Percentiles rank a stretch among this genome's conserved stretches.
These are phyloP conservation scores for Silybum marianum DNA, from an alignment of 129 eudicot genomes.

Conservation along the genomic window DNA sequence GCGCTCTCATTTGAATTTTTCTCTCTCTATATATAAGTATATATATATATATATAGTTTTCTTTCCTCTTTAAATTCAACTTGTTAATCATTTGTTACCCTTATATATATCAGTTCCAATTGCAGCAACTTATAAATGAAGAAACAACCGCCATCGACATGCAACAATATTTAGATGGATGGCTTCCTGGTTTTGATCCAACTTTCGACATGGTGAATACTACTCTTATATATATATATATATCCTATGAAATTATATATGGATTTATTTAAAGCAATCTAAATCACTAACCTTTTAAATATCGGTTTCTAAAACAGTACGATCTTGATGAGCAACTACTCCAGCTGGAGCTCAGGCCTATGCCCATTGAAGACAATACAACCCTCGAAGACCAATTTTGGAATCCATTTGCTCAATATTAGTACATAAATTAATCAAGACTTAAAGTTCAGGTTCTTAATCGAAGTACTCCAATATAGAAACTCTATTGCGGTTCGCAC, in stretches of 20 bases:
- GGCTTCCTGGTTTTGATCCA: background rate
- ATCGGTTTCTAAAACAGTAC: background rate
- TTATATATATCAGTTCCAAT: background rate
- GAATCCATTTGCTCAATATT: constrained; percentile 12
- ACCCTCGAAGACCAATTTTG: background rate
- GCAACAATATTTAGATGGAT: background rate
- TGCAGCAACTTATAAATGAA: constrained; percentile 7
- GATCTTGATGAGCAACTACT: constrained; percentile 16
- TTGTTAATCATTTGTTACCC: background rate
- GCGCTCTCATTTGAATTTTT: no score
- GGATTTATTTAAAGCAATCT: background rate
- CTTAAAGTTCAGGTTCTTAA: background rate
- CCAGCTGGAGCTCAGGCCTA: constrained; percentile 18
- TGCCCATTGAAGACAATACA: background rate
- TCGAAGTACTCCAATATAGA: background rate
- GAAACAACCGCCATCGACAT: background rate
- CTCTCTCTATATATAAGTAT: no score
- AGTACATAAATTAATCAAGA: constrained; percentile 5
- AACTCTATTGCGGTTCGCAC: background rate
- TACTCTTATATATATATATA: background rate
- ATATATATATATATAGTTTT: background rate
- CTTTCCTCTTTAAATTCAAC: background rate
- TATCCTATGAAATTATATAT: background rate
- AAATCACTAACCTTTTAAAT: background rate
- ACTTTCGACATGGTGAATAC: background rate